Percentiles rank a stretch among this genome's conserved stretches.
phyloP scores from a whole-genome alignment of 2,329 filamentous ascomycete genomes.

The Aspergillus fructus region DNA sequence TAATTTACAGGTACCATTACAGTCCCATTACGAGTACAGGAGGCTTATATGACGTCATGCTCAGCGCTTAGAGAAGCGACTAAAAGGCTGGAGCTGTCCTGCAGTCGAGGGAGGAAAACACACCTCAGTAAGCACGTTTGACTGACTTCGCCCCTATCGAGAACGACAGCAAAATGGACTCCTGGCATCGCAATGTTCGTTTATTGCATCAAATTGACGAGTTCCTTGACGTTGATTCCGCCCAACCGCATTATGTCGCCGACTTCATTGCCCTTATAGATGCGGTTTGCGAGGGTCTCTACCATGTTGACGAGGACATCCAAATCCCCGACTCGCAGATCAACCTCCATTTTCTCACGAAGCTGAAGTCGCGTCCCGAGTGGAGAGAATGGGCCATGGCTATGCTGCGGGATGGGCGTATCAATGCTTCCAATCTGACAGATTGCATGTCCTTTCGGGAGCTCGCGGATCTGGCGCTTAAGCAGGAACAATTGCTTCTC shows the following conservation, averaged over 20 bases:
- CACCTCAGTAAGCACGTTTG: conserved; percentile 4
- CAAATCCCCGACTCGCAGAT: conserved; percentile 26
- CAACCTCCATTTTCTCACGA: conserved; percentile 27
- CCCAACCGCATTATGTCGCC: conserved; percentile 23
- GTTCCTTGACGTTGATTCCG: conserved; percentile 27
- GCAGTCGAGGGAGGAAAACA: neutral
- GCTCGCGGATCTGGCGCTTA: conserved; percentile 22
- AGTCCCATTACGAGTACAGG: neutral
- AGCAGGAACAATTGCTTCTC: conserved; percentile 18
- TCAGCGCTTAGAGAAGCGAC: conserved; percentile 7
- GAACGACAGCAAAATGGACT: conserved; percentile 17
- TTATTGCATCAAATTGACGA: conserved; percentile 30
- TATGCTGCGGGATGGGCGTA: conserved; percentile 26
- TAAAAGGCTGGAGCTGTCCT: neutral
- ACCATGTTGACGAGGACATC: conserved; percentile 26
- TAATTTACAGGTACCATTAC: neutral
- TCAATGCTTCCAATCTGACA: conserved; percentile 18
- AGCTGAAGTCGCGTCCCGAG: conserved; percentile 24
- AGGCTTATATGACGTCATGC: conserved; percentile 13
- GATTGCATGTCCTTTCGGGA: conserved; percentile 24
- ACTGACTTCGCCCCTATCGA: neutral
- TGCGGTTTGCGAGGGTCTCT: conserved; percentile 28
- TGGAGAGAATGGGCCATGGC: conserved; percentile 26
- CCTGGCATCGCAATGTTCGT: conserved; percentile 26
- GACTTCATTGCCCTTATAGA: conserved; percentile 30